Evolutionary conservation across 2,329 filamentous ascomycete species (phyloP), one percentile per base, ranked within the genome.

Genomic region (Paracorniculantispora psalliotae): DNA sequence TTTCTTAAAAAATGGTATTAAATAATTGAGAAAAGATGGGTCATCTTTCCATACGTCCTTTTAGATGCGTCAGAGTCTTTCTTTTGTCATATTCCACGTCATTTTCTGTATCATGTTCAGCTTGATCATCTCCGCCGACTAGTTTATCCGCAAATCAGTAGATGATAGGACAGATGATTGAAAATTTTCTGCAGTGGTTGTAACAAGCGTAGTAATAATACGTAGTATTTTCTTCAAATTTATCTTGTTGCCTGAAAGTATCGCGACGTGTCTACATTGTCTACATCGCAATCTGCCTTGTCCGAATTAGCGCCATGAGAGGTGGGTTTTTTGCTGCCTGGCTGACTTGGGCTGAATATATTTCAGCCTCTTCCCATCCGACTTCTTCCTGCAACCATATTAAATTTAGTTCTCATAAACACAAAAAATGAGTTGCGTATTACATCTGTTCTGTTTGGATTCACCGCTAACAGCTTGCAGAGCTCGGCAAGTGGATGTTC

Each of bases 401-500:
- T 44, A 44, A 46, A 33, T 33, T 10, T 37, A 37, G 5, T 4
- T 28, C 33, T 2, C 10, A 10, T 3, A 26, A 19, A 30, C 23
- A 54, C 15, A 54, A 19, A 54, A 12, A n/a, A 54, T 54, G 51
- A 54, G 51, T 54, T 54, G 26, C 26, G 41, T 46, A 19, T 2
- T 10, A 13, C 15, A 4, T 1, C 15, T 25, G 3, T 8, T 7
- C 10, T 6, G 35, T 13, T 10, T 8, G 30, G 9, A 21, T 1
- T n/a, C 8, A 3, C 7, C 12, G 26, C 53, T 56, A 48, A 48
- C 23, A 3, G 5, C n/a, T 15, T 21, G 15, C 10, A 56, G 53
- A 56, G 17, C 53, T 48, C 10, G 53, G 30, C 28, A 35, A 48
- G 23, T 56, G 53, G 30, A 47, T 56, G 30, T 56, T 56, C 23